Conservation (phyloP, 805 yeast species). For the Cyberlindnera americana region DNA sequence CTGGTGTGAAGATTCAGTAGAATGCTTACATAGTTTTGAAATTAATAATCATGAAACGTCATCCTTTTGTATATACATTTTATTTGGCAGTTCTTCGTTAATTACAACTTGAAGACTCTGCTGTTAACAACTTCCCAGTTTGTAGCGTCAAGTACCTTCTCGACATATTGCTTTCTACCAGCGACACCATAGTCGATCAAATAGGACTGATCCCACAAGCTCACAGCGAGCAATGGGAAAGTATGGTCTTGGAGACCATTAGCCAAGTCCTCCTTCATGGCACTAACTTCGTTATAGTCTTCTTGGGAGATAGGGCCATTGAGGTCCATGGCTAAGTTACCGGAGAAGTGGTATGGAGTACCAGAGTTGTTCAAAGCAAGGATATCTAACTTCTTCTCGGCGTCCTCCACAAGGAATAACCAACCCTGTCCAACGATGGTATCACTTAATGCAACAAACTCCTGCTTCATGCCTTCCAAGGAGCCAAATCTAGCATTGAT, state of each 20-base stretch:
- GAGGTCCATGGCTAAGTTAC: slow-evolving; percentile 70
- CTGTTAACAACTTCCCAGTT: slow-evolving; percentile 76
- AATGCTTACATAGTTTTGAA: no score
- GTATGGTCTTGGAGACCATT: slow-evolving; percentile 52
- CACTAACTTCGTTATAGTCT: slow-evolving; percentile 44
- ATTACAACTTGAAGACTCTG: slow-evolving; percentile 32
- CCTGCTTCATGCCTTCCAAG: slow-evolving; percentile 16
- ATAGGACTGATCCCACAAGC: slow-evolving; percentile 90
- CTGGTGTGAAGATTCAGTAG: slow-evolving; percentile 73
- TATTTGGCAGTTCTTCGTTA: not conserved
- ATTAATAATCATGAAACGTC: slow-evolving; percentile 7
- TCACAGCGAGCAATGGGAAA: slow-evolving; percentile 73
- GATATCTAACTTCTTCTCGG: slow-evolving; percentile 54
- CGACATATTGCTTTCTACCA: slow-evolving; percentile 69
- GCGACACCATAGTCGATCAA: slow-evolving; percentile 75
- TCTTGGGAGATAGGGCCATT: slow-evolving; percentile 64
- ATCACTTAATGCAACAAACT: slow-evolving; percentile 23
- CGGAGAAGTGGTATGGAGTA: slow-evolving; percentile 66
- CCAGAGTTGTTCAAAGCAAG: slow-evolving; percentile 68
- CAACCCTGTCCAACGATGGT: slow-evolving; percentile 59
- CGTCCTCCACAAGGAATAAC: slow-evolving; percentile 66
- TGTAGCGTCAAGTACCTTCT: slow-evolving; percentile 70
- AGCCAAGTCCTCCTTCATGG: slow-evolving; percentile 39
- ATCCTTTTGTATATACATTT: slow-evolving; percentile 1
- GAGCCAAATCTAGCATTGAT: slow-evolving; percentile 38